phyloP scores from a whole-genome alignment of 257 asterid genomes.

The Datura wrightii region DNA sequence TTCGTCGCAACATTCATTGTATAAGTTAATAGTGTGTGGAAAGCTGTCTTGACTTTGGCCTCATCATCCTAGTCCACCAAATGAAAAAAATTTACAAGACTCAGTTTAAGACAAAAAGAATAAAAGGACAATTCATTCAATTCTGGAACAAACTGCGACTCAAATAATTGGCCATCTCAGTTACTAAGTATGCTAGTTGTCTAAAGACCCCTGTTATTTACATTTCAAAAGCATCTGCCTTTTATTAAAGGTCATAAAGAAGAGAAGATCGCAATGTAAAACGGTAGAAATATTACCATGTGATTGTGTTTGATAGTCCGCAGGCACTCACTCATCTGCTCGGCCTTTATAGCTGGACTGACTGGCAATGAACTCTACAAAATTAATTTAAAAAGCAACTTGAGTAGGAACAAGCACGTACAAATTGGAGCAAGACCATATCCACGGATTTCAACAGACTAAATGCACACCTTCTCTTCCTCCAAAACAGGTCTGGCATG shows the following conservation, averaged over 20 bases:
- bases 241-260: neutral
- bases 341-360: constrained; percentile 86
- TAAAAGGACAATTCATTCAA: neutral
- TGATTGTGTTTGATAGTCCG: constrained; percentile 77
- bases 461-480: constrained; percentile 66
- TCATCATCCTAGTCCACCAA: constrained; percentile 70
- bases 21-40: constrained; percentile 74
- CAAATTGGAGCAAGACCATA: constrained; percentile 26
- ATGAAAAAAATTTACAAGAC: constrained; percentile 31
- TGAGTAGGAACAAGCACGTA: constrained; percentile 29
- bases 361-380: constrained; percentile 80
- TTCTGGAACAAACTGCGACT: neutral
- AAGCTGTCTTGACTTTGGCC: constrained; percentile 84
- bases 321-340: constrained; percentile 90
- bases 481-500: constrained; percentile 76
- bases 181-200: neutral
- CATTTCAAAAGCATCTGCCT: neutral
- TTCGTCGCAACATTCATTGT: constrained; percentile 84
- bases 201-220: neutral
- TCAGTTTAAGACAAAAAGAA: constrained; percentile 15
- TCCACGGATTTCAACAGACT: neutral
- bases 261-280: neutral
- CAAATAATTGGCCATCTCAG: neutral
- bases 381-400: constrained; percentile 30
- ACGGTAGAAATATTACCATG: constrained; percentile 53